Evolutionary conservation across 2,329 filamentous ascomycete species (phyloP).

Genomic region (Trichoderma sp.): DNA sequence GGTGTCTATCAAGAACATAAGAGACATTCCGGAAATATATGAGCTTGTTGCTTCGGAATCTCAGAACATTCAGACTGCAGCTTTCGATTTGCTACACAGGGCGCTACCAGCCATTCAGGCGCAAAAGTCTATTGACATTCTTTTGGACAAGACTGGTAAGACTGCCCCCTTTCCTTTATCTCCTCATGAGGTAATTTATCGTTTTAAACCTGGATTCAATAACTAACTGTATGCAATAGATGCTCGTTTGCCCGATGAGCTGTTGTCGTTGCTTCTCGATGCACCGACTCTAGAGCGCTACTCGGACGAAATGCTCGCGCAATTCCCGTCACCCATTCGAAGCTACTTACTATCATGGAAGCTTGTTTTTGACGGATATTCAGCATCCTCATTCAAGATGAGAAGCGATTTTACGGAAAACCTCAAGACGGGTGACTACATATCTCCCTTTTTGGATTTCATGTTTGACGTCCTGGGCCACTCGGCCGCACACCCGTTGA

Average conservation of each 20-base stretch:
- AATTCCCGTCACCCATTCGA: constrained; percentile 67
- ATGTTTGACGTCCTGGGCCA: constrained; percentile 83
- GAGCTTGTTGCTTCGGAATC: constrained; percentile 73
- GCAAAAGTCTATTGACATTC: constrained; percentile 72
- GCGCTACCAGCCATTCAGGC: constrained; percentile 78
- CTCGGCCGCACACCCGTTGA: constrained; percentile 68
- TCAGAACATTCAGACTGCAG: constrained; percentile 71
- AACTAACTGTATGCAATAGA: constrained; percentile 31
- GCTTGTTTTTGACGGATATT: constrained; percentile 82
- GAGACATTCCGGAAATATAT: constrained; percentile 68
- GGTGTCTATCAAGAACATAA: constrained; percentile 59
- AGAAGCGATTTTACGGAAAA: constrained; percentile 76
- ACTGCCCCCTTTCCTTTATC: not conserved
- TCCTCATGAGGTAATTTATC: not conserved
- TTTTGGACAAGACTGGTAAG: constrained; percentile 64
- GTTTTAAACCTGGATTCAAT: rapidly evolving
- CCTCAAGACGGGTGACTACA: constrained; percentile 69
- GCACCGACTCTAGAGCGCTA: constrained; percentile 69
- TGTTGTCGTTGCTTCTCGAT: constrained; percentile 79
- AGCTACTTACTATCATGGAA: constrained; percentile 88
- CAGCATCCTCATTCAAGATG: constrained; percentile 74
- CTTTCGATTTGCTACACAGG: constrained; percentile 75
- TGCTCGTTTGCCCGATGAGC: constrained; percentile 75
- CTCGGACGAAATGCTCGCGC: constrained; percentile 61
- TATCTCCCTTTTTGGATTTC: constrained; percentile 71